Conservation (phyloP, 164 flowering plant genomes). For the Vitis rupestris region DNA sequence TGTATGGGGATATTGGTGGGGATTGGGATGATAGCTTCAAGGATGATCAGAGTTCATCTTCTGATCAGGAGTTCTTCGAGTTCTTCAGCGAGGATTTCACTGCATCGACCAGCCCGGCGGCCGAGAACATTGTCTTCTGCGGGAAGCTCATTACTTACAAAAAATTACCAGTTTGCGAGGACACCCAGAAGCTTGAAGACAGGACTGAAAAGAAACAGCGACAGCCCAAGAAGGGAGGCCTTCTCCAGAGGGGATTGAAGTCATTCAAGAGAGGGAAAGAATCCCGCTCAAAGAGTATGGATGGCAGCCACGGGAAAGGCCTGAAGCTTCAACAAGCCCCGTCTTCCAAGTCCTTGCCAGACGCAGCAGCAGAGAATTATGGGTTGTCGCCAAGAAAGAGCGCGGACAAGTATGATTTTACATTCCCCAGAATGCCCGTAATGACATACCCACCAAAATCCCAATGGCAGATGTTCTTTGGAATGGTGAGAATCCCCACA, state of each 20-base stretch:
- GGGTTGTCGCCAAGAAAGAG: background rate
- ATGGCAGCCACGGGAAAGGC: too few species aligned
- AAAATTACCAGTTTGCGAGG: background rate
- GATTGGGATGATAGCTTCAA: slow-evolving; percentile 16
- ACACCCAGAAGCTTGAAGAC: background rate
- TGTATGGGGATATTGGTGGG: background rate
- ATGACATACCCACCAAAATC: slow-evolving; percentile 19
- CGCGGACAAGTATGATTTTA: background rate
- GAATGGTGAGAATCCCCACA: slow-evolving; percentile 22
- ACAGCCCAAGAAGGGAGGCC: background rate
- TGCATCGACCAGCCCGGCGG: background rate
- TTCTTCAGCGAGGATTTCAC: slow-evolving; percentile 14
- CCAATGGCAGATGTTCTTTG: slow-evolving; percentile 29
- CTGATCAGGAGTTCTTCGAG: slow-evolving; percentile 18
- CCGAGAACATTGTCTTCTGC: slow-evolving; percentile 38
- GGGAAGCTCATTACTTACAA: slow-evolving; percentile 40
- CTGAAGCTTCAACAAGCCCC: background rate
- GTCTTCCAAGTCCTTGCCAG: background rate
- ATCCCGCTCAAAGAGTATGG: background rate
- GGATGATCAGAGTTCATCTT: slow-evolving; percentile 1
- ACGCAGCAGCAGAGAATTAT: too few species aligned
- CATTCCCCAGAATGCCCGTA: slow-evolving; percentile 5
- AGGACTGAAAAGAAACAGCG: background rate
- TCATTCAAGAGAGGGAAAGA: slow-evolving; percentile 1
- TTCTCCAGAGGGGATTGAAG: background rate